Evolutionary conservation across 495 filamentous ascomycete species (phyloP).

Genomic region (Staphylotrichum tortipilum): DNA sequence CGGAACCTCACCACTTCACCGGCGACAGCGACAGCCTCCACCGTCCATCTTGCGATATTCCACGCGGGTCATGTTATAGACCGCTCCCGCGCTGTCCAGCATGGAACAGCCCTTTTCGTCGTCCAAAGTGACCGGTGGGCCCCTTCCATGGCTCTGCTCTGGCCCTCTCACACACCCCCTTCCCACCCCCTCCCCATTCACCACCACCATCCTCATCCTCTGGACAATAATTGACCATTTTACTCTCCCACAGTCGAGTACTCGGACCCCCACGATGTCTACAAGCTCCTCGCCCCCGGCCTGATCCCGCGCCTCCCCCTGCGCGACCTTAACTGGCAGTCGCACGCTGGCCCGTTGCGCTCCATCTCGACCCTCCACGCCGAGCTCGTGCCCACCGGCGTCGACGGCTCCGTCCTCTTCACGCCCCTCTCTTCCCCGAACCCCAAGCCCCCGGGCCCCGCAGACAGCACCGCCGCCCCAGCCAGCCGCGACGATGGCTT

Average conservation of each 20-base stretch:
- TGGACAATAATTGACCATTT: constrained; percentile 2
- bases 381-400: constrained; percentile 60
- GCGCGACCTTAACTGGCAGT: constrained; percentile 95
- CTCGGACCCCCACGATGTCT: constrained; percentile 81
- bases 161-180: neutral
- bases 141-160: neutral
- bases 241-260: constrained; percentile 49
- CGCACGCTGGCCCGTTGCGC: constrained; percentile 76
- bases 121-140: constrained; percentile 62
- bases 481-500: constrained; percentile 43
- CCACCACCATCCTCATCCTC: too few species aligned
- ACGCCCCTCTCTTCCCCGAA: constrained; percentile 33
- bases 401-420: constrained; percentile 26
- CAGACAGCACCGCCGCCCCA: constrained; percentile 34
- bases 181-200: neutral
- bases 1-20: neutral
- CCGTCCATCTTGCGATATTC: neutral
- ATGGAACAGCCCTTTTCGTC: constrained; percentile 58
- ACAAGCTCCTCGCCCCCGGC: constrained; percentile 66
- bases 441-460: constrained; percentile 23
- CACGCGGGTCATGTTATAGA: constrained; percentile 23
- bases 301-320: constrained; percentile 74
- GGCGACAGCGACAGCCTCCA: too few species aligned
- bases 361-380: constrained; percentile 89
- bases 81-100: constrained; percentile 26